A percentile compares a stretch with the other conserved stretches of the same genome.
Evolutionary conservation across 192 early-diverging fungal genomes (phyloP).

Genomic region (Phycomyces nitens): DNA sequence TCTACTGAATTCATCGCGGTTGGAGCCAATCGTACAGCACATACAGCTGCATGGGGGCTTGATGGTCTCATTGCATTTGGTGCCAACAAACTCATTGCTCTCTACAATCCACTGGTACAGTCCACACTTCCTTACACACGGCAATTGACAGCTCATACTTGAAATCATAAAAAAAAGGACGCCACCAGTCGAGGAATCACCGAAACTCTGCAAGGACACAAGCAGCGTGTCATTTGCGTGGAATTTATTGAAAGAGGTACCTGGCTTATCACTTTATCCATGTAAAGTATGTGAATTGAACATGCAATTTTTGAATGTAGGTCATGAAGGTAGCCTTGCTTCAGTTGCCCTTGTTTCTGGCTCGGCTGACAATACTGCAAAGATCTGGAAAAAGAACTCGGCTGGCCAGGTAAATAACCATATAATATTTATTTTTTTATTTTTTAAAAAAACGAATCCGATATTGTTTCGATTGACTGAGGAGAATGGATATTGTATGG

Average conservation of each 20-base stretch:
- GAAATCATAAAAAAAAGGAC: constrained; percentile 35
- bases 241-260: constrained; percentile 61
- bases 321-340: constrained; percentile 38
- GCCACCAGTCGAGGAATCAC: constrained; percentile 42
- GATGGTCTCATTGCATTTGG: constrained; percentile 68
- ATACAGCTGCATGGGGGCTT: constrained; percentile 57
- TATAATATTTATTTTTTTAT: background rate
- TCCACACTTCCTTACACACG: background rate
- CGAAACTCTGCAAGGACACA: constrained; percentile 72
- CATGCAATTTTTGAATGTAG: no score
- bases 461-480: no score
- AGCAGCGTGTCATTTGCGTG: constrained; percentile 71
- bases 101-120: constrained; percentile 67
- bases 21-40: constrained; percentile 63
- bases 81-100: constrained; percentile 63
- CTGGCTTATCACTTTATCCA: background rate
- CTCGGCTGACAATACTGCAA: constrained; percentile 72
- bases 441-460: no score
- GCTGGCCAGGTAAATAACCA: constrained; percentile 19
- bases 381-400: constrained; percentile 61
- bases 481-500: background rate
- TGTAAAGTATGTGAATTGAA: no score
- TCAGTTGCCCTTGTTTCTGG: constrained; percentile 72
- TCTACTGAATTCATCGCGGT: constrained; percentile 56
- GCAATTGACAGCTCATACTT: background rate